These are phyloP conservation scores for Pulicaria dysenterica DNA, from an alignment of 129 eudicot genomes.

Conservation along the genomic window DNA sequence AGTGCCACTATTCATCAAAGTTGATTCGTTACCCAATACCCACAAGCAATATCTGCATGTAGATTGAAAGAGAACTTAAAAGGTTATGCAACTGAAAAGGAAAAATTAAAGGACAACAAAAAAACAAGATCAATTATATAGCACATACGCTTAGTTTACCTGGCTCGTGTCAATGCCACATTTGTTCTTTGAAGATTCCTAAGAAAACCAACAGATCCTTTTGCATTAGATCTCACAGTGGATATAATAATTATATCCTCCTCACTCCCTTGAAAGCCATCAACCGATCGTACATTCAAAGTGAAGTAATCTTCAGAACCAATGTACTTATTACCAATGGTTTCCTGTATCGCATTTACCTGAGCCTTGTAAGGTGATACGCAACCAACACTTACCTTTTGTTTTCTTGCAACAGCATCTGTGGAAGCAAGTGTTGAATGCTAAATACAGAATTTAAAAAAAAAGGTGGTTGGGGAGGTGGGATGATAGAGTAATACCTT, in stretches of 20 bases:
- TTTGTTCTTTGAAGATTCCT: constrained; percentile 52
- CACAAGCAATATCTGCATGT: constrained; percentile 64
- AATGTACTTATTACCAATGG: constrained; percentile 39
- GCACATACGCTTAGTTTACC: constrained; percentile 42
- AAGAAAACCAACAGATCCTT: constrained; percentile 71
- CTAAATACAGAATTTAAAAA: neutral
- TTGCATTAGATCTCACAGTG: constrained; percentile 56
- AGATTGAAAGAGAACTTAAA: neutral
- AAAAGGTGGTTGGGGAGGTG: neutral
- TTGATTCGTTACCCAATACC: constrained; percentile 70
- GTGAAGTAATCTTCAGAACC: constrained; percentile 38
- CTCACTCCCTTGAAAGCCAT: constrained; percentile 75
- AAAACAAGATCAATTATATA: neutral
- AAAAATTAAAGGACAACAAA: neutral
- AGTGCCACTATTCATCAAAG: constrained; percentile 53
- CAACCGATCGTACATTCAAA: constrained; percentile 59
- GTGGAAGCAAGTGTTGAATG: neutral
- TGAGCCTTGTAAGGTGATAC: constrained; percentile 83
- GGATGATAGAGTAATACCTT: constrained; percentile 36
- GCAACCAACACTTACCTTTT: constrained; percentile 58
- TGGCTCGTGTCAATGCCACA: constrained; percentile 79
- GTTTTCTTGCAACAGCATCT: constrained; percentile 44
- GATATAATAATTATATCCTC: constrained; percentile 75
- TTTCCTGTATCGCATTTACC: constrained; percentile 52
- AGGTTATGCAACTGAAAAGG: neutral